Base-by-base conservation (phyloP, 2,329 filamentous ascomycete species). In the Cytospora schulzeri region DNA sequence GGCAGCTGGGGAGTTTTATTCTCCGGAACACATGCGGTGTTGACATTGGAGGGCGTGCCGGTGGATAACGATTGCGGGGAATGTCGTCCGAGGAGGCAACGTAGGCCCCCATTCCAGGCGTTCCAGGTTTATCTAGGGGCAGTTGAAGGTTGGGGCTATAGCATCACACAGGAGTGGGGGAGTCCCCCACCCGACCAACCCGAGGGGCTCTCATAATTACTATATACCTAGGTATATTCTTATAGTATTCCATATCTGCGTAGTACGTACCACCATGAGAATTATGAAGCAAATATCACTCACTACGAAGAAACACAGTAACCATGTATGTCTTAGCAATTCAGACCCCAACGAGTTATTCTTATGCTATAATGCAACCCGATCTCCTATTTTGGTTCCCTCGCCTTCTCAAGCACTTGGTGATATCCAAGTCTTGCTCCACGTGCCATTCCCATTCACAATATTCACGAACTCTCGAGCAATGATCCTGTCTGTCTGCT, bases 381-480 rank as follows among this genome's bases (percentile, higher is more conserved):
- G n/a, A 22, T 33, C 31, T 33, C 31, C 31, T 9, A 11, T 2
- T 7, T 17, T 38, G 14, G 12, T 38, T 24, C 14, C 17, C 17
- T 6, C 29, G 14, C 17, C 11, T 3, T 19, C 11, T 54, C 51
- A 57, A 5, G 28, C n/a, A 50, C 35, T 60, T 19, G 62, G 54
- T 9, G 64, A 66, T 17, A 51, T 62, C 62, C 58, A 64, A 24
- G 62, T 66, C 54, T 50, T 48, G 35, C 62, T 53, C 68, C 68
- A 68, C 2, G 66, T 68, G 28, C 65, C 64, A 12, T 64, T 69
- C 8, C 85, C 85, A 22, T 76, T 73, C 8, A 87, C 73, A 0
- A 86, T 80, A 22, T 80, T 76, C 3, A 85, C 75, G 71, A 87
- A 87, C 60, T 82, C 79, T 62, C 74, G 76, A 11, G 84, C 85